Base-by-base conservation (phyloP, 1,284 basidiomycete genomes). In the Gymnopus androsaceus region DNA sequence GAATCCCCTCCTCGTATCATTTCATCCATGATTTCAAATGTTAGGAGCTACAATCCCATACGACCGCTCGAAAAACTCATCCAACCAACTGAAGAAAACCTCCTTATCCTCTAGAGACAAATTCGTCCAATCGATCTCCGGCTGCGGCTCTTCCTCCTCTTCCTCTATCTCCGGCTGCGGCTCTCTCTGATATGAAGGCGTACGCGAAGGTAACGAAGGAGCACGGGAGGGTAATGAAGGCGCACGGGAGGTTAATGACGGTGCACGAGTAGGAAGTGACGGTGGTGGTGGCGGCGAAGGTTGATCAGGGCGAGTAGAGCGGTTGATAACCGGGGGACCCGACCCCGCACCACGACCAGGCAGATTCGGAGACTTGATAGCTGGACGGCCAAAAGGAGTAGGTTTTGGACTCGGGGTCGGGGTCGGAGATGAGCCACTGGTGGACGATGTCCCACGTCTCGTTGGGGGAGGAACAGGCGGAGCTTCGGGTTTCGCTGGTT, bases 81-180 rank as follows among this genome's bases (percentile, higher is more conserved):
- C 90, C 15, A 92, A 72, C 84, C 87, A 89, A 51, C 69, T 69
- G 67, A 92, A 93, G 64, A 92, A 85, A 15, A 73, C 80, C 31
- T 82, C 69, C 66, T 90, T 92, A 64, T 93, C 89, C 63, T 83
- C 75, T 7, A 66, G 62, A 0, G 82, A 80, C 40, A 92, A 72
- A 66, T 88, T 83, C 3, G 74, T 66, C 90, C 90, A 92, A 64
- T 90, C 84, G 28, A 92, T 81, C 44, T 58, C 63, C 9, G 51
- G 27, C 23, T 48, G 34, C 7, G 28, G 27, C 7, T 59, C 53
- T 14, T 38, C 8, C 19, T 50, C 49, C 33, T 37, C 47, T 1
- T n/a, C n/a, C n/a, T n/a, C n/a, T n/a, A n/a, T n/a, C n/a, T n/a
- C n/a, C n/a, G n/a, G n/a, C 21, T 33, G 30, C 36, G 14, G 30